Evolutionary conservation across 139 green algal species (phyloP).

Genomic region (Coelastrella sp.): DNA sequence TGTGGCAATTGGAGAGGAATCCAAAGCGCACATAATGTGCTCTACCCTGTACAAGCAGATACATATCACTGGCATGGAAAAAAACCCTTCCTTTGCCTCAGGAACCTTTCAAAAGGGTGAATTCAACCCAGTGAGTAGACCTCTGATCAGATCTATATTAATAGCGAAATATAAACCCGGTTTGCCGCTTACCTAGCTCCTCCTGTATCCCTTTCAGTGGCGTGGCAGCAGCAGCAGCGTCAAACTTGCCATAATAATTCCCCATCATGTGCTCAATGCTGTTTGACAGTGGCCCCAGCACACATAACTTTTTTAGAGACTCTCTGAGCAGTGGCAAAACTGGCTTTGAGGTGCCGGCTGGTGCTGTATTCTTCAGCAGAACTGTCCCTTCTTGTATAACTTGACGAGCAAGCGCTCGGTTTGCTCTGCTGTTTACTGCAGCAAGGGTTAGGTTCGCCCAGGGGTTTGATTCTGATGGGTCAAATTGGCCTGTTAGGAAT

Average conservation of each 20-base stretch:
- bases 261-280: slow-evolving; percentile 40
- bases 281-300: slow-evolving; percentile 30
- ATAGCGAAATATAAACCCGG: too few species aligned
- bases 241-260: slow-evolving; percentile 46
- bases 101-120: too few species aligned
- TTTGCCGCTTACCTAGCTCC: slow-evolving; percentile 20
- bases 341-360: not conserved
- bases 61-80: too few species aligned
- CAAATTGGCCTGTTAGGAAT: slow-evolving; percentile 48
- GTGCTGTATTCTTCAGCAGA: slow-evolving; percentile 34
- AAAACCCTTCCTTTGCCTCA: too few species aligned
- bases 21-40: too few species aligned
- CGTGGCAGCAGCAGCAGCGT: not conserved
- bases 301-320: slow-evolving; percentile 29
- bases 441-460: not conserved
- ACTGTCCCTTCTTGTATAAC: slow-evolving; percentile 38
- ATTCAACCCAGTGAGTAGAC: too few species aligned
- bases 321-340: slow-evolving; percentile 30
- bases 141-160: too few species aligned
- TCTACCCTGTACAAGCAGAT: too few species aligned
- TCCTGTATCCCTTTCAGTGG: slow-evolving; percentile 32
- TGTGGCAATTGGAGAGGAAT: too few species aligned
- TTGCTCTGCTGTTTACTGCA: not conserved
- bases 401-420: slow-evolving; percentile 4
- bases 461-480: not conserved